Conservation (phyloP, 805 yeast species). For the Yarrowia keelungensis region DNA sequence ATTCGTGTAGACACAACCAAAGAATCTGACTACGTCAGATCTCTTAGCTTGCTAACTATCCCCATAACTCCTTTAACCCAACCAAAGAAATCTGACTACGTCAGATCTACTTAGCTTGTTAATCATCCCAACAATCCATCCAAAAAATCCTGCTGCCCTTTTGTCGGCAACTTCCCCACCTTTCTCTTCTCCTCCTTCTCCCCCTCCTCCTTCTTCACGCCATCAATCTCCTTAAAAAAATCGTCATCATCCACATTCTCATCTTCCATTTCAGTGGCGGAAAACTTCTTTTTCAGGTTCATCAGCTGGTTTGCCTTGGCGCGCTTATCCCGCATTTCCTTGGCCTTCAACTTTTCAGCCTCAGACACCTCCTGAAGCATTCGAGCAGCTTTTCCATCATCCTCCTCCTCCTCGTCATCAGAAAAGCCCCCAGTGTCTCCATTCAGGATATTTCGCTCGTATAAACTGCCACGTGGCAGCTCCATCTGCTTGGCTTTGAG, state of each 20-base stretch:
- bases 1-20: too few relatives aligned
- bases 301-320: constrained; percentile 20
- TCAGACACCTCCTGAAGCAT: constrained; percentile 25
- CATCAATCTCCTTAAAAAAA: constrained; percentile 43
- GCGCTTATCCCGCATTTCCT: constrained; percentile 3
- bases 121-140: constrained; percentile 15
- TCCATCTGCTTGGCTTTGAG: constrained; percentile 50
- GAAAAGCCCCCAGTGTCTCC: background rate
- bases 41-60: too few relatives aligned
- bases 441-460: constrained; percentile 20
- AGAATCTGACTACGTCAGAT: too few relatives aligned
- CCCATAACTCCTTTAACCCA: too few relatives aligned
- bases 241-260: constrained; percentile 43
- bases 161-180: constrained; percentile 2
- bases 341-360: constrained; percentile 18
- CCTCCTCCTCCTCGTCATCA: background rate
- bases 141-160: constrained; percentile 27
- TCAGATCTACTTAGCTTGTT: background rate
- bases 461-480: constrained; percentile 39
- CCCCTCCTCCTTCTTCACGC: constrained; percentile 2
- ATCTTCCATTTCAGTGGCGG: constrained; percentile 16
- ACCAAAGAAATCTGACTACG: background rate
- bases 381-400: background rate
- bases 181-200: background rate
- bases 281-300: constrained; percentile 22